Evolutionary conservation across 495 filamentous ascomycete species (phyloP), one percentile per base, ranked within the genome.

Genomic region (Collariella sp.): DNA sequence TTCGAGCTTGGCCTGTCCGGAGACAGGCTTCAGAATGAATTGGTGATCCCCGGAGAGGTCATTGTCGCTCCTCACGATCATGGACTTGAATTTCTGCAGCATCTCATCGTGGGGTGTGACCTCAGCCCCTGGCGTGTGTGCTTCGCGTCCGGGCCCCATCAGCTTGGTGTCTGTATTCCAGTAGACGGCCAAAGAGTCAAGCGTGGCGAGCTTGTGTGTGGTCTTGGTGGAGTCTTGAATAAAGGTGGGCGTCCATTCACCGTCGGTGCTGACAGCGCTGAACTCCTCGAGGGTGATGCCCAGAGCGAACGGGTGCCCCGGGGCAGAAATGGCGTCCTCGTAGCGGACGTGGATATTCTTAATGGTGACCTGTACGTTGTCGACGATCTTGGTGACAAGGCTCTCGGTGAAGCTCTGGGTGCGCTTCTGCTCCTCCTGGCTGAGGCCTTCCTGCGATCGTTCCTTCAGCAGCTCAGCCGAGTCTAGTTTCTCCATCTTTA

Each of bases 291-390:
- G 76, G 1, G 91, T 97, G 56, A 97, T 58, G 23, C 94, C 93
- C 35, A 91, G 75, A 18, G 93, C 88, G 65, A 98, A 98, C 1
- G 94, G 91, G 68, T 98, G 94, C 12, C 90, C 89, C 2, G 89
- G 89, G 9, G 91, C 88, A 36, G 91, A 89, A 58, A 97, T 86
- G n/a, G 90, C 88, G 67, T 98, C 93, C 67, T 98, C 93, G 68
- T 97, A 98, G 56, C 93, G 86, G 46, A 98, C 79, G 67, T 98
- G 93, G 46, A 98, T 94, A 65, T 96, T 96, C 77, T 95, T 97
- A 67, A 98, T 85, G 20, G 84, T 94, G 52, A 98, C 86, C 69
- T 98, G 93, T 33, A 98, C 78, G 65, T 98, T 98, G 74, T 98
- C 91, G 58, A 97, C 87, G 61, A 98, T 94, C 58, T 93, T 95